These are phyloP conservation scores for Pichia sp. DNA, from an alignment of 1,139 yeast genomes.

Conservation along the genomic window DNA sequence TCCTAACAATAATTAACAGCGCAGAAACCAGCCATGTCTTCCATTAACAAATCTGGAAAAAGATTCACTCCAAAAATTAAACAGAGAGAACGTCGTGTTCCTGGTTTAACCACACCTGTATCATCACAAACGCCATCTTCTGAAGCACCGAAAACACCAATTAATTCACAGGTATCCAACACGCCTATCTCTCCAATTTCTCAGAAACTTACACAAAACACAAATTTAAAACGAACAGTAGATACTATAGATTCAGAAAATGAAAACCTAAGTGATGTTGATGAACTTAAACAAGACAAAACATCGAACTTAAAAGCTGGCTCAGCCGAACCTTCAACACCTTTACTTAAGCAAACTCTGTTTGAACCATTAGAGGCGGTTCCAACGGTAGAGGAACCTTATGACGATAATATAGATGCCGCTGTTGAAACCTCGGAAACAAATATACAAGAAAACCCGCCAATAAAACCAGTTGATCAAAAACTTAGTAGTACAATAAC, in stretches of 20 bases:
- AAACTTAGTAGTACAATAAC: background rate
- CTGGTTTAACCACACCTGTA: slow-evolving; percentile 5
- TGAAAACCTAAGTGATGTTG: slow-evolving; percentile 7
- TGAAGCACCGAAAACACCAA: background rate
- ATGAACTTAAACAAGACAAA: slow-evolving; percentile 1
- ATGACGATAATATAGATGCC: too few relatives aligned
- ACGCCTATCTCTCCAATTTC: slow-evolving; percentile 2
- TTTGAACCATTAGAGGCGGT: too few relatives aligned
- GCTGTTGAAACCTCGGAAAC: too few relatives aligned
- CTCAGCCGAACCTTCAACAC: background rate
- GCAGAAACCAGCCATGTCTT: slow-evolving; percentile 23
- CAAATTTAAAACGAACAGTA: background rate
- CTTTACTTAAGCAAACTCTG: background rate
- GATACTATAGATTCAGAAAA: background rate
- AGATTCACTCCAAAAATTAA: slow-evolving; percentile 27
- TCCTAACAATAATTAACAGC: too few relatives aligned
- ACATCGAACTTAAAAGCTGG: too few relatives aligned
- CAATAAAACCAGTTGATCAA: background rate
- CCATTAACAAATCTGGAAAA: slow-evolving; percentile 29
- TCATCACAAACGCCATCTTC: slow-evolving; percentile 5
- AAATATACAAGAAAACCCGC: background rate
- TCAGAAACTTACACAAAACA: background rate
- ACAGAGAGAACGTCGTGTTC: slow-evolving; percentile 19
- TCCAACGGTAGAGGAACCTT: background rate
- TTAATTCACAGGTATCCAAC: background rate